Percentiles rank a stretch among this genome's conserved stretches.
phyloP scores from a whole-genome alignment of 2,329 filamentous ascomycete species.

The Fusarium solani-melongenae region DNA sequence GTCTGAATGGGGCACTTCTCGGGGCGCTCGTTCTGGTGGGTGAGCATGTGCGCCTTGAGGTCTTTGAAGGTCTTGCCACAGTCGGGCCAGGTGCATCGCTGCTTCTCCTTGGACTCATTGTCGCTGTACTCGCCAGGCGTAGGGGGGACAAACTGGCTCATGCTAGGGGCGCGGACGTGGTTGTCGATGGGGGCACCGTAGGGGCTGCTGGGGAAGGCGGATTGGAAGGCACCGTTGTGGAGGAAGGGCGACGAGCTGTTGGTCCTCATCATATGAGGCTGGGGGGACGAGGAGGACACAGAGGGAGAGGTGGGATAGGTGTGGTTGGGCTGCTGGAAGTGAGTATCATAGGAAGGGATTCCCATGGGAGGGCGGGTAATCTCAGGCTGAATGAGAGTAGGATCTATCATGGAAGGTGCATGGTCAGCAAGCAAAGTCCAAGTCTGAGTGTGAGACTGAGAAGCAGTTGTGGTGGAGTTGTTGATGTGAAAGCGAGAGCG shows the following conservation, averaged over 20 bases:
- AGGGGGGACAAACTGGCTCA: constrained; percentile 75
- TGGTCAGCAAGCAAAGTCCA: constrained; percentile 50
- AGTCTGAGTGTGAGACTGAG: constrained; percentile 1
- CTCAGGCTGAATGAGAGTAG: constrained; percentile 67
- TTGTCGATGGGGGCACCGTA: constrained; percentile 59
- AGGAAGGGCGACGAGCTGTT: constrained; percentile 76
- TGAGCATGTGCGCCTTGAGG: constrained; percentile 93
- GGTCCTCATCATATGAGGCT: constrained; percentile 59
- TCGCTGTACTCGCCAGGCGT: constrained; percentile 69
- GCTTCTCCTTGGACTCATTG: constrained; percentile 74
- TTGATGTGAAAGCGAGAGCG: background rate
- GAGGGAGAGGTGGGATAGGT: constrained; percentile 72
- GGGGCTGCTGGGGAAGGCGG: constrained; percentile 64
- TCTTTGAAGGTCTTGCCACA: constrained; percentile 92
- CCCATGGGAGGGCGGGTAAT: constrained; percentile 61
- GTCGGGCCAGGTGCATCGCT: constrained; percentile 82
- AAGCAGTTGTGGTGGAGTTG: constrained; percentile 21
- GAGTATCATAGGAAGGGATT: constrained; percentile 58
- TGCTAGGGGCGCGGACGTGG: constrained; percentile 71
- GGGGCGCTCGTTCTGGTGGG: constrained; percentile 88
- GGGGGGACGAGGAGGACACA: constrained; percentile 65
- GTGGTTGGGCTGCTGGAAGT: constrained; percentile 59
- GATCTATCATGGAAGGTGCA: constrained; percentile 55
- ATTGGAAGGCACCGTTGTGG: constrained; percentile 64
- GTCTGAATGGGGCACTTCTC: constrained; percentile 94